Percentiles rank a stretch among this genome's conserved stretches.
Evolutionary conservation across 2,329 filamentous ascomycete genomes (phyloP).

Genomic region (Claviceps monticola): DNA sequence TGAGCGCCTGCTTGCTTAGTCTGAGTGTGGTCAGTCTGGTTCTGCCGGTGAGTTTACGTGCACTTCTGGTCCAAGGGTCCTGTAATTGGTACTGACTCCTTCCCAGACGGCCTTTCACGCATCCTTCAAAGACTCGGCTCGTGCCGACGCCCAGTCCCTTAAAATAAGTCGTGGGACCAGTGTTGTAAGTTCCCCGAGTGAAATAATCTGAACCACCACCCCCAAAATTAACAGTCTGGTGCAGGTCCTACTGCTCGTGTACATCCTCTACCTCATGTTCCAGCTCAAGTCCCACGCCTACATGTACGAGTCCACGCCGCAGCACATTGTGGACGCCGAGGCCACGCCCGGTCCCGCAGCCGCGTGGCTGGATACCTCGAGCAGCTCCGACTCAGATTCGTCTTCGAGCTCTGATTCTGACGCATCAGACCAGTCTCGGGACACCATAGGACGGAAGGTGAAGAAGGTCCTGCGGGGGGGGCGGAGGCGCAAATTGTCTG

Average conservation of each 20-base stretch:
- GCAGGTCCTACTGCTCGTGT: slow-evolving; percentile 65
- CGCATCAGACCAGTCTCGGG: slow-evolving; percentile 36
- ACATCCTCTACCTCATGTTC: slow-evolving; percentile 72
- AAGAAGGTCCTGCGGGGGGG: slow-evolving; percentile 60
- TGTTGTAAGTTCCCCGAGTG: slow-evolving; percentile 43
- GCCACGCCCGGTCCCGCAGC: slow-evolving; percentile 73
- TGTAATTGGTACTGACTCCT: slow-evolving; percentile 11
- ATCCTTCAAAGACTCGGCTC: slow-evolving; percentile 51
- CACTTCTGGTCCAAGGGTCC: too few species aligned
- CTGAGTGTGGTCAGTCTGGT: slow-evolving; percentile 81
- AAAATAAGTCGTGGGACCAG: slow-evolving; percentile 84
- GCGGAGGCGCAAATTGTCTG: slow-evolving; percentile 64
- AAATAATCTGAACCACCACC: background rate
- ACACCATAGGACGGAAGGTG: slow-evolving; percentile 60
- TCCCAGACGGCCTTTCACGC: slow-evolving; percentile 75
- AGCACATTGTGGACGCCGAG: slow-evolving; percentile 86
- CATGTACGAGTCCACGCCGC: slow-evolving; percentile 83
- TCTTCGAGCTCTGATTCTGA: slow-evolving; percentile 59
- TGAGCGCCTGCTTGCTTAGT: slow-evolving; percentile 87
- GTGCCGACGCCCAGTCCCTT: slow-evolving; percentile 58
- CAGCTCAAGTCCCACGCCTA: slow-evolving; percentile 87
- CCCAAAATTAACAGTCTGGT: background rate
- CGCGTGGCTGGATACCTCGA: slow-evolving; percentile 64
- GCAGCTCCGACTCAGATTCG: slow-evolving; percentile 34
- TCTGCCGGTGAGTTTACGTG: slow-evolving; percentile 46